phyloP scores from a whole-genome alignment of 2,329 filamentous ascomycete species.

The Nemania serpens region DNA sequence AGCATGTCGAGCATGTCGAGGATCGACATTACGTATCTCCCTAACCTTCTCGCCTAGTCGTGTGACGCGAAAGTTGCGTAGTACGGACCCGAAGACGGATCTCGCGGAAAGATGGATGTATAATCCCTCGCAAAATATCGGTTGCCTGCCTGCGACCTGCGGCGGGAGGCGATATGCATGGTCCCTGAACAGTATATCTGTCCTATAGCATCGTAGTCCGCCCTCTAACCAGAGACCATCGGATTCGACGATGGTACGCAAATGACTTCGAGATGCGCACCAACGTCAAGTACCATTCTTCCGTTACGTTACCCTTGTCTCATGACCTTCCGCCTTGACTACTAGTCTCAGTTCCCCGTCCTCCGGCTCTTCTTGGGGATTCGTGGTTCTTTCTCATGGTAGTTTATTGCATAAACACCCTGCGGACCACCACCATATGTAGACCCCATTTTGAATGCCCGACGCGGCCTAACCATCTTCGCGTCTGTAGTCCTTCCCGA shows the following conservation, averaged over 20 bases:
- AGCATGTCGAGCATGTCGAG: neutral
- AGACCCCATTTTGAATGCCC: constrained; percentile 9
- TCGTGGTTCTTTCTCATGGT: constrained; percentile 8
- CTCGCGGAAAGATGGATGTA: constrained; percentile 3
- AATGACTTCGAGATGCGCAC: constrained; percentile 2
- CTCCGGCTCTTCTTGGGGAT: neutral
- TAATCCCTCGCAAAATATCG: neutral
- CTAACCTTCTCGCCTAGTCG: neutral
- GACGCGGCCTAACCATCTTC: constrained; percentile 19
- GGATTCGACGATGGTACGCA: neutral
- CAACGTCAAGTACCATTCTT: neutral
- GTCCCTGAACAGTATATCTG: neutral
- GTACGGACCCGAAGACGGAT: constrained; percentile 7
- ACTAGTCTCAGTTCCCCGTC: neutral
- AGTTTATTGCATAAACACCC: constrained; percentile 13
- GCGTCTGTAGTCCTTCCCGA: constrained; percentile 6
- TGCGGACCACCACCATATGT: constrained; percentile 5
- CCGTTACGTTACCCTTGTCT: neutral
- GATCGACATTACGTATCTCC: constrained; percentile 14
- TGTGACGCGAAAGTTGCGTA: neutral
- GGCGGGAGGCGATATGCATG: constrained; percentile 1
- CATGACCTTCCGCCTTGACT: constrained; percentile 7
- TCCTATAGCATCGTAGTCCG: neutral
- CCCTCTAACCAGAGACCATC: neutral
- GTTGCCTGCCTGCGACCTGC: constrained; percentile 3